Evolutionary conservation across 371 early-diverging fungal genomes (phyloP).

Genomic region (Capillidium heterosporum): DNA sequence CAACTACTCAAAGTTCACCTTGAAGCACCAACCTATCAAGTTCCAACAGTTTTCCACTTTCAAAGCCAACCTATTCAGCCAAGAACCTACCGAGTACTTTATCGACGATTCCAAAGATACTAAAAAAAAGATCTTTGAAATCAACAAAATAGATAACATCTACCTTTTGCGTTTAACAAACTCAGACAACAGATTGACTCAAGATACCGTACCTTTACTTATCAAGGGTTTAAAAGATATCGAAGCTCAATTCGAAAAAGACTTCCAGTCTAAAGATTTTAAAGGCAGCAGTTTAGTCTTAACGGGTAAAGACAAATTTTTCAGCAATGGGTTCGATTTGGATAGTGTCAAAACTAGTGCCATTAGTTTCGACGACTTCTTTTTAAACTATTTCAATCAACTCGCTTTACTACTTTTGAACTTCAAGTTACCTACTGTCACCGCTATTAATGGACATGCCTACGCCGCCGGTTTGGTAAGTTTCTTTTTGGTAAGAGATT

Average conservation of each 20-base stretch:
- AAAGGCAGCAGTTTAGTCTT: slow-evolving; percentile 33
- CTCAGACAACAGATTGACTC: slow-evolving; percentile 47
- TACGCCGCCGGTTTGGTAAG: slow-evolving; percentile 51
- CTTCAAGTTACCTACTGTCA: slow-evolving; percentile 57
- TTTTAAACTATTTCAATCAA: slow-evolving; percentile 12
- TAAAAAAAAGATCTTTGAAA: no score
- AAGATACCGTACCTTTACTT: slow-evolving; percentile 31
- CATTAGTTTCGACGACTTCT: slow-evolving; percentile 10
- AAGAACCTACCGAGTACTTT: no score
- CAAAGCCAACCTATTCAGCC: no score
- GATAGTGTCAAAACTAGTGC: slow-evolving; percentile 15
- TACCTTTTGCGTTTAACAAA: slow-evolving; percentile 34
- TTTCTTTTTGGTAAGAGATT: neutral
- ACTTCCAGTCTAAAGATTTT: slow-evolving; percentile 1
- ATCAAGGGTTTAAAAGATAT: slow-evolving; percentile 36
- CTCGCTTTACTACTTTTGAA: slow-evolving; percentile 33
- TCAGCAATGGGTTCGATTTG: slow-evolving; percentile 53
- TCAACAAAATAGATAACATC: slow-evolving; percentile 7
- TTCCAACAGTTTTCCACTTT: no score
- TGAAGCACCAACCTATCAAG: no score
- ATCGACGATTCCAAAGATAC: no score
- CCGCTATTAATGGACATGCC: slow-evolving; percentile 65
- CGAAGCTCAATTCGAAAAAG: slow-evolving; percentile 22
- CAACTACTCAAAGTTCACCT: no score
- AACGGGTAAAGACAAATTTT: slow-evolving; percentile 44